Evolutionary conservation across 768 basidiomycete genomes (phyloP), one percentile per base, ranked within the genome.

Genomic region (Amanita rimosa): DNA sequence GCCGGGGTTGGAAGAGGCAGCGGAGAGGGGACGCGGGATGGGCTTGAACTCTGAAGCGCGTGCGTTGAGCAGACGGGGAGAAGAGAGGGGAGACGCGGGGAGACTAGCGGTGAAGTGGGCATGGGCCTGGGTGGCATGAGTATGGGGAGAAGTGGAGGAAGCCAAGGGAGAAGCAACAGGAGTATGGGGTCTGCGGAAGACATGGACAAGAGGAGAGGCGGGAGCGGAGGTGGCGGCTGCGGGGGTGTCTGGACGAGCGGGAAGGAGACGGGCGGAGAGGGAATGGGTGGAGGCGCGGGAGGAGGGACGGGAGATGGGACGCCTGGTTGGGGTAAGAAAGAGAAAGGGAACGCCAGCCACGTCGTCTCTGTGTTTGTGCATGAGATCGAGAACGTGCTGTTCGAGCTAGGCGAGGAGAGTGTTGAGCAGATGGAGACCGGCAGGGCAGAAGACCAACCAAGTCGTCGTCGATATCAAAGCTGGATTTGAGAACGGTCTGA

Each of bases 341-440:
- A 89, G 68, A 61, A 91, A 91, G 0, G 87, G 86, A 5, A 88
- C 83, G 16, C 85, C 84, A 10, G 83, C 79, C 35, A 84, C 68
- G 68, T 89, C 83, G 73, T 95, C 92, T 53, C 80, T 75, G 63
- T 93, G 88, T 66, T 87, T 85, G 67, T 97, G 94, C 94, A 97
- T 96, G 53, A 96, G 76, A 60, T 95, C 91, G 16, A 97, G 71
- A 51, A 93, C 88, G 60, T 83, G 79, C 57, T 93, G 86, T 60
- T 96, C 93, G 53, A 91, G 69, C 85, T 89, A 35, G 9, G 34
- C 40, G 35, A 13, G 52, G 57, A 26, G 27, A 27, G 35, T 59
- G 39, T 24, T 24, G 49, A 55, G 55, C 38, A 57, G 48, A 46
- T 41, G 36, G 17, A 33, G 52, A 55, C 51, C 52, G 38, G 27